Evolutionary conservation across 345 rosid species (phyloP).

Genomic region (Rhodamnia rubescens): DNA sequence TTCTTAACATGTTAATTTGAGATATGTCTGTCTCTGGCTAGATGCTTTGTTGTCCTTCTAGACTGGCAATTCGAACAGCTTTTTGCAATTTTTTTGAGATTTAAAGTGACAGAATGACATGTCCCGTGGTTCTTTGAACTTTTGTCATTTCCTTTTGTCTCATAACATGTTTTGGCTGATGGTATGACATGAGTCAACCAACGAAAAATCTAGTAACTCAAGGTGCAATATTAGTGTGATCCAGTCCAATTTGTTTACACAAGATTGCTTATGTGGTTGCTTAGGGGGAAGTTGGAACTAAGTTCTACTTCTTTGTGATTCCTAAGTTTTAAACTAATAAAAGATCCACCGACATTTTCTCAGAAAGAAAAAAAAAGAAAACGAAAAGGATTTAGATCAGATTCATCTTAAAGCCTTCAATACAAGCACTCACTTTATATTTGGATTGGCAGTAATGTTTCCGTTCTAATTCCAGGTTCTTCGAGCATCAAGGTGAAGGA

Average conservation of each 20-base stretch:
- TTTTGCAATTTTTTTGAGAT: background rate
- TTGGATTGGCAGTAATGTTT: background rate
- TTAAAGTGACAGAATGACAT: background rate
- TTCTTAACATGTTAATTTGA: background rate
- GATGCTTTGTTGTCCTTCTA: background rate
- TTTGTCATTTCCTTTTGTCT: background rate
- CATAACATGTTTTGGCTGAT: background rate
- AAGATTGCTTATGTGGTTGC: background rate
- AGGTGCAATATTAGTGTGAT: background rate
- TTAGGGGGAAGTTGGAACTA: background rate
- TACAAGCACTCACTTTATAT: background rate
- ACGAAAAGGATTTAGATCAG: background rate
- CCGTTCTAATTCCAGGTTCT: slow-evolving; percentile 39
- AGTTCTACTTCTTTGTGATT: background rate
- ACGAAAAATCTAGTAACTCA: background rate
- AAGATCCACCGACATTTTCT: background rate
- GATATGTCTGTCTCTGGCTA: background rate
- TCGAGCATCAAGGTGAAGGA: slow-evolving; percentile 64
- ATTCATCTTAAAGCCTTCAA: background rate
- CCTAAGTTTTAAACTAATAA: background rate
- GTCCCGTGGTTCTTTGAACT: background rate
- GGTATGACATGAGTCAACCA: background rate
- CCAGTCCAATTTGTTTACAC: background rate
- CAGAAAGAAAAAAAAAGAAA: background rate
- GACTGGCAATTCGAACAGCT: background rate